Evolutionary conservation across 2,329 filamentous ascomycete genomes (phyloP).

Genomic region (Fusarium nelsonii): DNA sequence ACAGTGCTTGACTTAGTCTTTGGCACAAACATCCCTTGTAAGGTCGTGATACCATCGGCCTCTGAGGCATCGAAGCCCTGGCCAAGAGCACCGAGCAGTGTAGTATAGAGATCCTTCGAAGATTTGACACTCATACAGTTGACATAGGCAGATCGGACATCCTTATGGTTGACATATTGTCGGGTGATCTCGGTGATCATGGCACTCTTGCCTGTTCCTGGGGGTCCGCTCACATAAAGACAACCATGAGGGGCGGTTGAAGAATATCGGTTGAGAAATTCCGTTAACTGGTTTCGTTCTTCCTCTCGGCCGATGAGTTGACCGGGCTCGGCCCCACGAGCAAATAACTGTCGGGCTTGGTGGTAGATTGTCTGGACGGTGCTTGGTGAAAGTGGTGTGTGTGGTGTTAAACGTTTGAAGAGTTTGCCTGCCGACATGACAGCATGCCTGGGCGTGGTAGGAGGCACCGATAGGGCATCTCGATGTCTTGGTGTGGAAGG

Average conservation of each 20-base stretch:
- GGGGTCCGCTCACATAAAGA: conserved; percentile 94
- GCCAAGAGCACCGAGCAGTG: conserved; percentile 77
- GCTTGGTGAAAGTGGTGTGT: conserved; percentile 78
- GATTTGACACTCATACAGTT: conserved; percentile 98
- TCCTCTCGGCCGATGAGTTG: conserved; percentile 82
- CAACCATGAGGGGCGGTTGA: conserved; percentile 77
- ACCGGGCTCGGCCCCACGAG: conserved; percentile 79
- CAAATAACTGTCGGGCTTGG: conserved; percentile 86
- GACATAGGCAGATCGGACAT: conserved; percentile 80
- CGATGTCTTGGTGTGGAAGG: conserved; percentile 82
- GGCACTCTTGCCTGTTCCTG: conserved; percentile 96
- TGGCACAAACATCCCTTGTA: conserved; percentile 79
- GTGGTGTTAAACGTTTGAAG: conserved; percentile 82
- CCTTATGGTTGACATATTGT: conserved; percentile 63
- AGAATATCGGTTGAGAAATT: conserved; percentile 76
- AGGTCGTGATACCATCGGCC: conserved; percentile 73
- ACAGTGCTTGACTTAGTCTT: conserved; percentile 68
- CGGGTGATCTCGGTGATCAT: conserved; percentile 85
- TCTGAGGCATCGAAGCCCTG: conserved; percentile 71
- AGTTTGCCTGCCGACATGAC: conserved; percentile 82
- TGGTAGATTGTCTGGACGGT: conserved; percentile 84
- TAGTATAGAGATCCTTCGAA: conserved; percentile 85
- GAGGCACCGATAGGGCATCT: conserved; percentile 79
- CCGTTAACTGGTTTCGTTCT: conserved; percentile 72
- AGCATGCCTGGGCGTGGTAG: conserved; percentile 85